Base-by-base conservation (phyloP, 768 basidiomycete species). In the Hericium erinaceus region DNA sequence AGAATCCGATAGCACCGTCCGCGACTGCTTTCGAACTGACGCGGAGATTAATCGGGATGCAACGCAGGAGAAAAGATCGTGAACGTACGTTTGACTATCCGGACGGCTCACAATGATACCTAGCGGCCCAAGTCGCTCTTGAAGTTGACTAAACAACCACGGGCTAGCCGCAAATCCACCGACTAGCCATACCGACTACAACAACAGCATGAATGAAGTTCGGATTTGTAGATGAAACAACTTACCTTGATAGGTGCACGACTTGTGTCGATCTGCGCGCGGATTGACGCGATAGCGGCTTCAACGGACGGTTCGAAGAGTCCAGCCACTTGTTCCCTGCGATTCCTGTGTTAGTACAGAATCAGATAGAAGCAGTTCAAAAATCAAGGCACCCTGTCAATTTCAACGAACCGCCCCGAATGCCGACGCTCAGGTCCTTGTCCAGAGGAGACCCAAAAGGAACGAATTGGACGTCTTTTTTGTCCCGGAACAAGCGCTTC, bases 121-220 rank as follows among this genome's bases (percentile, higher is more conserved):
- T 51, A 78, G 71, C 0, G 79, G 75, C 4, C 72, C 72, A 13
- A 90, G 78, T 26, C 81, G 81, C 59, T 85, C 84, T 73, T 89
- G 84, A 16, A 90, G 74, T 67, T 91, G 87, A 26, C 75, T 68
- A 68, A 89, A 90, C 33, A 90, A 73, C 87, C 88, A 90, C 1
- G 87, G 85, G 58, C 85, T 89, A 0, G 89, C 87, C 2, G 89
- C 89, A 62, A 89, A 91, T 50, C 89, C 89, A 65, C 89, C 89
- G 10, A 91, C 89, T 22, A 91, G 73, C 75, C 88, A 91, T 4
- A 91, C 82, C n/a, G 85, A 88, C 85, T 89, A 57, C 12, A 39
- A 49, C 15, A 4, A 12, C 12, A 15, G 3, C 26, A 10, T 9
- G 26, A 52, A 26, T 56, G 39, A 46, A 41, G 20, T n/a, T 22